Percentiles rank a stretch among this genome's conserved stretches.
Conservation (phyloP, 1,284 basidiomycete species). For the Singerocomus inundabilis region DNA sequence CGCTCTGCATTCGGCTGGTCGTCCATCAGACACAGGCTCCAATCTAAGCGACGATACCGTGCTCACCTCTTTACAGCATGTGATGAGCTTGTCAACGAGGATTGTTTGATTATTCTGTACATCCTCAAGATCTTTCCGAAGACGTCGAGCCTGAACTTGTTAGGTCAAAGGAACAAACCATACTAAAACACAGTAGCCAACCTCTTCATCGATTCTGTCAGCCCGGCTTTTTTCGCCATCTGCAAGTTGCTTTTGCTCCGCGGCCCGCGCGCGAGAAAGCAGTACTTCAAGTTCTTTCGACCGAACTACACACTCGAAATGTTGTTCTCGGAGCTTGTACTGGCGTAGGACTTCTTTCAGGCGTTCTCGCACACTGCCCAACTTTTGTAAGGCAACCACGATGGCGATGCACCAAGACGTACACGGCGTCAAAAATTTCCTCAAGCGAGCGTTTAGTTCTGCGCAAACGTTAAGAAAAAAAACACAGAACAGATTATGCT, state of each 20-base stretch:
- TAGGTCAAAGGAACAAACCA: conserved; percentile 10
- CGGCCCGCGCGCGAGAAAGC: conserved; percentile 75
- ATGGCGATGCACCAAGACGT: conserved; percentile 31
- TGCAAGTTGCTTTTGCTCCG: conserved; percentile 77
- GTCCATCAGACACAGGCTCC: conserved; percentile 15
- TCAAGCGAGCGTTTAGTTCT: conserved; percentile 73
- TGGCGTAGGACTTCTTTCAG: conserved; percentile 80
- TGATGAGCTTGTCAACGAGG: conserved; percentile 75
- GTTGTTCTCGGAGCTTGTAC: conserved; percentile 81
- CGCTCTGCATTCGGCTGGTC: conserved; percentile 74
- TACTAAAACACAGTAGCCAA: conserved; percentile 33
- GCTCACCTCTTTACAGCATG: conserved; percentile 80
- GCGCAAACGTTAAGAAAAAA: conserved; percentile 7
- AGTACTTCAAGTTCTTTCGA: conserved; percentile 85
- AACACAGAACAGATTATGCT: neutral
- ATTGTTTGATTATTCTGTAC: conserved; percentile 70
- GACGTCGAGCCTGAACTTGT: conserved; percentile 51
- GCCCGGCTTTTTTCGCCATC: conserved; percentile 67
- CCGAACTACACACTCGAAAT: conserved; percentile 84
- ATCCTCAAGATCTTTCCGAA: conserved; percentile 72
- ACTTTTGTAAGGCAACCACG: conserved; percentile 9
- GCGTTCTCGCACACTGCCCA: conserved; percentile 67
- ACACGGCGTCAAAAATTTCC: conserved; percentile 80
- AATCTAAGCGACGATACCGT: conserved; percentile 3
- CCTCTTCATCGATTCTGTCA: conserved; percentile 72